phyloP scores from a whole-genome alignment of 495 filamentous ascomycete species.

The Daldinia bambusicola region DNA sequence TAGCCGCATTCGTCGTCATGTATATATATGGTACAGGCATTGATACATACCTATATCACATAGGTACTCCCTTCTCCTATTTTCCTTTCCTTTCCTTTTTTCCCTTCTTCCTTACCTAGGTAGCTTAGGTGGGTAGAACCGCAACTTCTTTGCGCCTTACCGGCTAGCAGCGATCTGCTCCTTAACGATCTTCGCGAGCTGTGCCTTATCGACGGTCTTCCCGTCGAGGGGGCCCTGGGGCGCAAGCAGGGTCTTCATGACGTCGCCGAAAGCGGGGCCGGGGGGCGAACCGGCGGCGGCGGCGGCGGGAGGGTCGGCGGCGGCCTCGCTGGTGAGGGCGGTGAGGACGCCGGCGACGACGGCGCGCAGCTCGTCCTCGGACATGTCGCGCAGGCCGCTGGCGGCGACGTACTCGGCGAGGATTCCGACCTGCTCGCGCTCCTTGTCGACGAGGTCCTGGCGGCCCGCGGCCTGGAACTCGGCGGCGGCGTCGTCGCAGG shows the following conservation, averaged over 20 bases:
- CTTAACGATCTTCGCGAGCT: constrained; percentile 49
- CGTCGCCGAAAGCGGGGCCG: constrained; percentile 38
- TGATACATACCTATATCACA: constrained; percentile 1
- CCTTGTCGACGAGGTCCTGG: constrained; percentile 65
- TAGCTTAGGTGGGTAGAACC: not conserved
- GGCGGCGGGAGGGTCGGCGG: constrained; percentile 42
- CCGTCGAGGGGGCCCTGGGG: constrained; percentile 53
- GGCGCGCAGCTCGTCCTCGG: constrained; percentile 53
- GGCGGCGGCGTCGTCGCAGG: constrained; percentile 53
- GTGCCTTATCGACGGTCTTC: constrained; percentile 51
- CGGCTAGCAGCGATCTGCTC: constrained; percentile 28
- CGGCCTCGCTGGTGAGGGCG: constrained; percentile 40
- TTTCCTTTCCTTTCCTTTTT: not conserved
- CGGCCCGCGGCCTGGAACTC: constrained; percentile 63
- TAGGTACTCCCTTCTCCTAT: not conserved
- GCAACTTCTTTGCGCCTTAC: not conserved
- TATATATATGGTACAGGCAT: constrained; percentile 16
- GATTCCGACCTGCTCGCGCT: constrained; percentile 59
- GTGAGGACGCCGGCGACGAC: constrained; percentile 53
- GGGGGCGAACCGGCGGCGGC: too few relatives aligned
- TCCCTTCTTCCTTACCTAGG: not conserved
- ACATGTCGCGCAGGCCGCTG: constrained; percentile 56
- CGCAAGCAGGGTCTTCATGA: constrained; percentile 53
- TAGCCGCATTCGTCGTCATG: constrained; percentile 12
- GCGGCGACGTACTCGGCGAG: constrained; percentile 59